Evolutionary conservation across 306 rosid genomes (phyloP), one percentile per base, ranked within the genome.

Genomic region (Begonia masoniana): DNA sequence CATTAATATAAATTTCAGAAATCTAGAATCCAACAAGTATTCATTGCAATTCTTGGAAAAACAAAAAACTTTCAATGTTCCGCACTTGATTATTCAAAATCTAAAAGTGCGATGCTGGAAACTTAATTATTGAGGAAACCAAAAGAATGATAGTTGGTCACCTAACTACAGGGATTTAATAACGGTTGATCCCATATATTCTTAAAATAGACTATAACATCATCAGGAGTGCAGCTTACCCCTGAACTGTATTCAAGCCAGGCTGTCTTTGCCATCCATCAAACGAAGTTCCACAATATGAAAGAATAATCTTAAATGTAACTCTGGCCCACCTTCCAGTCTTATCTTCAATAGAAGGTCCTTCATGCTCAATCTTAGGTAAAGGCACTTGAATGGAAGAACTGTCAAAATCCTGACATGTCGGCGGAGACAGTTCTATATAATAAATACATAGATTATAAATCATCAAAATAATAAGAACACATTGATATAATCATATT

Each of bases 221-320:
- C 8, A 31, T 31, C 5, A 7, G 7, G 7, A 31, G 39, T 5
- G 61, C 52, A 58, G 42, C 61, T 64, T 78, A 74, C 97, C 97
- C 72, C 66, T 91, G 96, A 61, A 91, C 96, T 57, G 97, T 91
- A 52, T 76, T 65, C 67, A 85, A 73, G 39, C 68, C 85, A 1
- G 97, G 97, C 66, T 91, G 97, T 80, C 74, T 91, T 69, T 91
- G 96, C 96, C 97, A 91, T 26, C 97, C 97, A 62, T 91, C 94
- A 77, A 85, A 85, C 2, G 96, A 85, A 53, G 62, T 72, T 31
- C 96, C 97, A 15, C 83, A 82, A 62, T 85, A 85, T 2, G 92
- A 84, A 62, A 85, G 77, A 62, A 73, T 48, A 53, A 91, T 77
- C 75, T 83, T 85, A 71, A 91, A 85, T 1, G 85, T 91, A 11